These are phyloP conservation scores for Euclidium syriacum DNA, from an alignment of 345 rosid species.

Conservation along the genomic window DNA sequence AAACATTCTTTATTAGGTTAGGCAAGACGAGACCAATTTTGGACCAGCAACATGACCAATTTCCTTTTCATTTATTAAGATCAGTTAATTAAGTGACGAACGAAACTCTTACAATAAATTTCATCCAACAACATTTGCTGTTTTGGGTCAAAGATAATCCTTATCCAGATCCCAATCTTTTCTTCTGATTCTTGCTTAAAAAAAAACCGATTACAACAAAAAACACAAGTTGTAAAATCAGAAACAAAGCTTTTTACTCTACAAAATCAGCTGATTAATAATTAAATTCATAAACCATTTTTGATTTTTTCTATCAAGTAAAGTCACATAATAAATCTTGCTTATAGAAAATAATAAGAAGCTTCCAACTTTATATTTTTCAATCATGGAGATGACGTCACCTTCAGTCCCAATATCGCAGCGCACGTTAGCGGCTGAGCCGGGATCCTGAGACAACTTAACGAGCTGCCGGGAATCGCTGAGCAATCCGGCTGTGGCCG, in stretches of 20 bases:
- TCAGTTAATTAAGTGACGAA: background rate
- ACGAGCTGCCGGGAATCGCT: slow-evolving; percentile 46
- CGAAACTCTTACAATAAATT: background rate
- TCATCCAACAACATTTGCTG: background rate
- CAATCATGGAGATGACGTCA: slow-evolving; percentile 8
- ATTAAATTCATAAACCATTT: slow-evolving; percentile 1
- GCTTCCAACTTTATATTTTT: background rate
- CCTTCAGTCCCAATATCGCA: slow-evolving; percentile 29
- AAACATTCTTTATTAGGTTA: background rate
- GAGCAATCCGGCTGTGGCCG: slow-evolving; percentile 79
- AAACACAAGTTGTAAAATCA: background rate
- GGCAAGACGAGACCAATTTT: slow-evolving; percentile 5
- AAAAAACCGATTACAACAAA: background rate
- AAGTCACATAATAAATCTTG: background rate
- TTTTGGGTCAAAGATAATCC: background rate
- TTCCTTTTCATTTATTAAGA: background rate
- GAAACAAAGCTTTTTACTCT: background rate
- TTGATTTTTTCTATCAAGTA: background rate
- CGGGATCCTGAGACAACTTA: slow-evolving; percentile 84
- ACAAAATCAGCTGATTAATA: slow-evolving; percentile 16
- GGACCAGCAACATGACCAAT: slow-evolving; percentile 8
- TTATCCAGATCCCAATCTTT: background rate
- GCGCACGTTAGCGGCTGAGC: slow-evolving; percentile 65
- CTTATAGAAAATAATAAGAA: background rate
- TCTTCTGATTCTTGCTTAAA: background rate